phyloP scores from a whole-genome alignment of 352 stramenopile genomes.

The Phytophthora idaei region DNA sequence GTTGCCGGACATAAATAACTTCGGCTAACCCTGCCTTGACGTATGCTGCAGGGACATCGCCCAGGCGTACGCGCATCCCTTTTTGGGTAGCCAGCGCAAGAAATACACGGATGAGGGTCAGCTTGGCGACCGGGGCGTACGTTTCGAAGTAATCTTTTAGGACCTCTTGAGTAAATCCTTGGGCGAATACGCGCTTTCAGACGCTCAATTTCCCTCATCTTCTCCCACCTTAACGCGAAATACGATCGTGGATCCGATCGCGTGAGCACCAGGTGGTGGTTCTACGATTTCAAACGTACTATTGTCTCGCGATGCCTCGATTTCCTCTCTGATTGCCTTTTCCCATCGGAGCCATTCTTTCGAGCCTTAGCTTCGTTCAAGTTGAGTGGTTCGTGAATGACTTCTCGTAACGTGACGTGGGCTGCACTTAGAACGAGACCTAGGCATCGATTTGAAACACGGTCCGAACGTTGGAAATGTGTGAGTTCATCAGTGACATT shows the following conservation, averaged over 20 bases:
- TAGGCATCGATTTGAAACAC: too few species aligned
- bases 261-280: background rate
- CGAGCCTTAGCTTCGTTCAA: background rate
- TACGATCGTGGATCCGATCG: slow-evolving; percentile 9
- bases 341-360: slow-evolving; percentile 12
- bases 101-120: slow-evolving; percentile 20
- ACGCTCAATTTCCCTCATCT: background rate
- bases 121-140: slow-evolving; percentile 5
- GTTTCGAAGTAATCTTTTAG: slow-evolving; percentile 23
- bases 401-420: background rate
- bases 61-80: slow-evolving; percentile 1
- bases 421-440: too few species aligned
- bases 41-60: slow-evolving; percentile 11
- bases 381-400: background rate
- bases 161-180: slow-evolving; percentile 22
- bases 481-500: too few species aligned
- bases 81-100: background rate
- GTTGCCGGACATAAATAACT: background rate
- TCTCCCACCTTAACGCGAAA: slow-evolving; percentile 15
- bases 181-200: slow-evolving; percentile 20
- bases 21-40: slow-evolving; percentile 11
- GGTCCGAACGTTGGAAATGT: too few species aligned
- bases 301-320: slow-evolving; percentile 5
- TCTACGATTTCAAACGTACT: slow-evolving; percentile 7
- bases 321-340: slow-evolving; percentile 5